Base-by-base conservation (phyloP, 352 stramenopile genomes). In the Globisporangium alternatum region DNA sequence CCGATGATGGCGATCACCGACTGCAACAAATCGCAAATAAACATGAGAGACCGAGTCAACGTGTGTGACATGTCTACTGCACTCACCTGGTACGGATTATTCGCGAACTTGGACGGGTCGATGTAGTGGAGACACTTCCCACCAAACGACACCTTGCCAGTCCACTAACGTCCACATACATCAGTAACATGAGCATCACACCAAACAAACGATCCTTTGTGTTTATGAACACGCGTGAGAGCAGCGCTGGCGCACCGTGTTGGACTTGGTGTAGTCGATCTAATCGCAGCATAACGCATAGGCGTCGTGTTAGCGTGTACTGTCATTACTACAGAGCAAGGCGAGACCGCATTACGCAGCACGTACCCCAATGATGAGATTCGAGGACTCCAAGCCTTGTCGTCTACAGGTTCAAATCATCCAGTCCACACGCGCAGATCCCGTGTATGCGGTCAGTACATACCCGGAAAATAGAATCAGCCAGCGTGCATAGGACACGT, bases 251-350 rank as follows among this genome's bases (percentile, higher is more conserved):
- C 57, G 49, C 68, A 88, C 82, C 67, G 70, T 83, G 60, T 94
- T 94, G 60, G 78, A 90, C 54, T 86, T 83, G 21, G 83, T 94
- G 60, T 80, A 92, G 74, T 94, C 83, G 49, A 92, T 77, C 81
- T 90, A 59, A 12, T 1, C 30, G 28, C 28, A 39, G 25, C 41
- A 58, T 10, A 35, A 9, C 33, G 17, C 13, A 67, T 12, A 35
- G 5, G 12, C 30, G 51, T 3, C 19, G 10, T 43, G 30, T 56
- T 22, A 43, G 17, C 30, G 25, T 43, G 21, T 28, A 25, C 12
- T 35, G 3, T 19, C 15, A 48, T 48, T 8, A n/a, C 53, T 17
- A 57, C 30, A 30, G 13, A 17, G 8, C 28, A 15, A 37, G 3
- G 53, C 41, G 5, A 21, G 21, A 49, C 4, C 19, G 12, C 15